phyloP scores from a whole-genome alignment of 768 basidiomycete species.

The Mycena venus region DNA sequence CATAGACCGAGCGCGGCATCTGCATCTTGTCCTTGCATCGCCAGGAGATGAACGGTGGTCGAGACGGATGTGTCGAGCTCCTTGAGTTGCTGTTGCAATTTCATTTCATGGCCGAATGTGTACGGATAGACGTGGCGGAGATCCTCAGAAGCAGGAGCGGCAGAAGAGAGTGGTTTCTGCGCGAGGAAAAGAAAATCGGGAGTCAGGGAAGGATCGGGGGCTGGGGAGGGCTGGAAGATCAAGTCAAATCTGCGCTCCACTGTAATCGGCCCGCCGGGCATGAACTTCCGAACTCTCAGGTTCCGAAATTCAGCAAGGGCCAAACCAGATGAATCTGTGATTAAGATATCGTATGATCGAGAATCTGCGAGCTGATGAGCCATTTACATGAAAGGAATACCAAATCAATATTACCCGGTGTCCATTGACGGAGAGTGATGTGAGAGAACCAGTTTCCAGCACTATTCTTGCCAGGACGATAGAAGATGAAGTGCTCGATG shows the following conservation, averaged over 20 bases:
- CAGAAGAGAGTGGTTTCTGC: slow-evolving; percentile 4
- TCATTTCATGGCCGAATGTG: slow-evolving; percentile 3
- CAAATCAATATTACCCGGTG: slow-evolving; percentile 21
- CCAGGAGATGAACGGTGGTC: slow-evolving; percentile 7
- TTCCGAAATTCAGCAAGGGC: slow-evolving; percentile 9
- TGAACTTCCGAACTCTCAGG: slow-evolving; percentile 11
- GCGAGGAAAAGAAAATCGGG: slow-evolving; percentile 12
- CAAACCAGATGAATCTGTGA: slow-evolving; percentile 11
- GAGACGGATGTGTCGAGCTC: background rate
- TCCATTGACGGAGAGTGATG: slow-evolving; percentile 19
- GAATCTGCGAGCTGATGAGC: slow-evolving; percentile 11
- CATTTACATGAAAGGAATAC: background rate
- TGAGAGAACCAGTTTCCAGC: slow-evolving; percentile 20
- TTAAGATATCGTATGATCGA: slow-evolving; percentile 17
- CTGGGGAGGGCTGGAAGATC: slow-evolving; percentile 14
- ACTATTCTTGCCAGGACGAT: background rate
- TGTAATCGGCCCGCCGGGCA: background rate
- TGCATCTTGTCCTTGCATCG: slow-evolving; percentile 15
- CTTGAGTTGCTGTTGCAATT: slow-evolving; percentile 5
- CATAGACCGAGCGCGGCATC: slow-evolving; percentile 22
- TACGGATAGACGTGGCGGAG: slow-evolving; percentile 2
- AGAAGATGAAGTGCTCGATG: slow-evolving; percentile 14
- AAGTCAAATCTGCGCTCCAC: slow-evolving; percentile 18
- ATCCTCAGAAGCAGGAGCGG: background rate
- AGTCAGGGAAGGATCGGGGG: background rate